A percentile compares a stretch with the other conserved stretches of the same genome.
Evolutionary conservation across 345 rosid genomes (phyloP).

Genomic region (Pugionium cornutum): DNA sequence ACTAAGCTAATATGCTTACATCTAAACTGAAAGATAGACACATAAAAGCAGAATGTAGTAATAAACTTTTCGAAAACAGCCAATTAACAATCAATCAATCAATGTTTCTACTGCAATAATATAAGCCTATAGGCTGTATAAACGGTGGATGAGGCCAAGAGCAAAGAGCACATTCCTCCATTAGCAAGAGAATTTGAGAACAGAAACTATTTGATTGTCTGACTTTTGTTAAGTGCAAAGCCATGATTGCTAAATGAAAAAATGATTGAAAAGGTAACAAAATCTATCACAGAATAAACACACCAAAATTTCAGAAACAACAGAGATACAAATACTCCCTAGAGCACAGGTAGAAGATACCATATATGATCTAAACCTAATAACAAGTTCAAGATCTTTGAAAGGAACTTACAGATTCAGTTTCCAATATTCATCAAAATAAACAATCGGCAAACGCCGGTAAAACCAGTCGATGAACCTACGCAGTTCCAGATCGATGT

Average conservation of each 20-base stretch:
- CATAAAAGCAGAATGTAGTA: neutral
- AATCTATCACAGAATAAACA: neutral
- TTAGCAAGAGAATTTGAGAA: neutral
- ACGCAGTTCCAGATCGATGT: neutral
- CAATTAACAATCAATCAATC: neutral
- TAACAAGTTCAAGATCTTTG: constrained; percentile 8
- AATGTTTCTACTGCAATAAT: neutral
- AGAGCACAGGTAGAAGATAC: neutral
- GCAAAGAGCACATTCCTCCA: constrained; percentile 2
- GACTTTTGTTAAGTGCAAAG: neutral
- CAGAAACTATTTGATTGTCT: neutral
- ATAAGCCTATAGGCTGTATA: neutral
- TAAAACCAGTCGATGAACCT: neutral
- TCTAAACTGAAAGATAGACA: neutral
- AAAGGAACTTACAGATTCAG: neutral
- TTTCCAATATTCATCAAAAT: constrained; percentile 1
- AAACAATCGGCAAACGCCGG: neutral
- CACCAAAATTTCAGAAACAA: neutral
- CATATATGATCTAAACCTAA: constrained; percentile 1
- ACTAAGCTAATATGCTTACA: neutral
- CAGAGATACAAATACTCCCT: neutral
- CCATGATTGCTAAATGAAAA: neutral
- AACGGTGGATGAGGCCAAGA: constrained; percentile 1
- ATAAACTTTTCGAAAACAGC: constrained; percentile 5
- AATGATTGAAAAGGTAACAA: neutral